Evolutionary conservation across 805 yeast species (phyloP), one percentile per base, ranked within the genome.

Genomic region (Myxozyma sirexii): DNA sequence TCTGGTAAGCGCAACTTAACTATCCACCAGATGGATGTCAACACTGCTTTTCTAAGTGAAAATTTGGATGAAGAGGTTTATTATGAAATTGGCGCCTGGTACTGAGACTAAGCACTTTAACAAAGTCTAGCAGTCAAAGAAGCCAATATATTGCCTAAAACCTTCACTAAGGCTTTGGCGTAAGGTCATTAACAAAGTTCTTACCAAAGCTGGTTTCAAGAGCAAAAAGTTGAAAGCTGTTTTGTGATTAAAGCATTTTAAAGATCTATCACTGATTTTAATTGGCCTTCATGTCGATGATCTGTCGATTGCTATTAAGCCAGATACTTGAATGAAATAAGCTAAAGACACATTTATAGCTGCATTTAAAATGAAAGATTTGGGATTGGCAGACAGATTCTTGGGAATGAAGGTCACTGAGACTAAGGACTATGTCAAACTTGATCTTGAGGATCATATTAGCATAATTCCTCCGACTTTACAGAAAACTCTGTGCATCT

Each of bases 1-100:
- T 7, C 10, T 10, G 10, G 10, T 29, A 29, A 29, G 10, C 10
- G 10, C 33, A 6, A 29, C n/a, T n/a, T n/a, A n/a, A n/a, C n/a
- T 29, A 38, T 29, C 15, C 50, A 53, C 19, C 57, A 53, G 27
- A 31, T 53, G 37, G 57, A 53, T 44, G 50, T 43, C 44, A 53
- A 17, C 29, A 53, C 57, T 8, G 50, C 44, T 1, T 53, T 43
- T n/a, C 50, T 43, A 15, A 43, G 31, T 45, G 57, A 50, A 1
- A 21, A 4, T 2, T 43, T 43, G 17, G 17, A 44, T 12, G 57
- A 53, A 33, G 50, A 43, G n/a, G n/a, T n/a, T n/a, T n/a, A n/a
- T n/a, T n/a, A n/a, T n/a, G n/a, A n/a, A n/a, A n/a, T n/a, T n/a
- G n/a, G n/a, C n/a, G n/a, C n/a, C n/a, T n/a, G n/a, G n/a, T n/a